phyloP scores from a whole-genome alignment of 495 filamentous ascomycete genomes.

The Daldinia childiae region DNA sequence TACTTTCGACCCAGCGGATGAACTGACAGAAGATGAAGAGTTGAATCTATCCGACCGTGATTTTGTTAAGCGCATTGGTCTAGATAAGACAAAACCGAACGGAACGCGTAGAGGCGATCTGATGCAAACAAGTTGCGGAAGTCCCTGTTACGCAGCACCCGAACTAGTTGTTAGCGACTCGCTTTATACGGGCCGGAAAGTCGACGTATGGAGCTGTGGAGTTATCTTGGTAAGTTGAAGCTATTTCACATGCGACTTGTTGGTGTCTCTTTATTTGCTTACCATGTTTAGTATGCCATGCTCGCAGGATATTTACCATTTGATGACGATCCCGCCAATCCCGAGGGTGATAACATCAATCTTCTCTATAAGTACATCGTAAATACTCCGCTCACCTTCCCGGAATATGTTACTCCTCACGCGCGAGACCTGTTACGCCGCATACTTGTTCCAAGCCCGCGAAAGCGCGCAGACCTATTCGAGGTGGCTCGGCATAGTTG shows the following conservation, averaged over 20 bases:
- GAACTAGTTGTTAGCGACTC: conserved; percentile 98
- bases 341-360: conserved; percentile 99
- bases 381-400: conserved; percentile 95
- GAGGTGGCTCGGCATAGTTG: conserved; percentile 98
- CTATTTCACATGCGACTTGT: neutral
- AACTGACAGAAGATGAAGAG: conserved; percentile 90
- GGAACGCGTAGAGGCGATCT: conserved; percentile 73
- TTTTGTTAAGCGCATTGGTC: conserved; percentile 77
- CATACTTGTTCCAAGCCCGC: conserved; percentile 95
- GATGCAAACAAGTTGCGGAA: conserved; percentile 86
- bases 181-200: conserved; percentile 95
- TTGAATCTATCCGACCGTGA: conserved; percentile 84
- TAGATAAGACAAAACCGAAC: conserved; percentile 70
- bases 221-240: conserved; percentile 86
- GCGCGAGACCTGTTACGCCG: conserved; percentile 90
- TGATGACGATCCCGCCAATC: conserved; percentile 98
- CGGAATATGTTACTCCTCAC: conserved; percentile 98
- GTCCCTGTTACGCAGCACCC: conserved; percentile 94
- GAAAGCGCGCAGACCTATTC: conserved; percentile 94
- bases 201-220: conserved; percentile 99
- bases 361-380: conserved; percentile 99
- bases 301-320: conserved; percentile 98
- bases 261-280: conserved; percentile 35
- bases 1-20: conserved; percentile 90
- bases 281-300: conserved; percentile 86